Conservation (phyloP, 495 filamentous ascomycete species). For the Lophiostoma macrostomum region DNA sequence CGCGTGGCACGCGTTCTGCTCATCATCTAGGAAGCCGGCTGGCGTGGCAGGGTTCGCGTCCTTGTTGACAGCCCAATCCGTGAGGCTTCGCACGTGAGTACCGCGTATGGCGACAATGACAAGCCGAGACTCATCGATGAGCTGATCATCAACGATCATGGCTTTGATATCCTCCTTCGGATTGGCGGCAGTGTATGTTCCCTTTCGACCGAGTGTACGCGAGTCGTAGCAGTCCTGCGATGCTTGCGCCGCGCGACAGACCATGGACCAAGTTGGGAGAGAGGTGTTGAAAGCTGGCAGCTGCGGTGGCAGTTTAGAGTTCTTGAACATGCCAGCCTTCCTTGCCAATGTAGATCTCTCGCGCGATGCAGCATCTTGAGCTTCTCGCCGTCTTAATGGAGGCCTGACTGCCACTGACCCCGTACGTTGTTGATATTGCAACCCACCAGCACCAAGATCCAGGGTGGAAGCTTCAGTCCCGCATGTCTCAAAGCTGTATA, state of each 20-base stretch:
- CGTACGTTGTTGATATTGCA: no score
- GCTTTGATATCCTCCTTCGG: constrained; percentile 5
- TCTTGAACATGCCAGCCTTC: no score
- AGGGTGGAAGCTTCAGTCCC: no score
- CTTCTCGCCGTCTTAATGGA: no score
- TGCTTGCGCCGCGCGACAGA: constrained; percentile 1
- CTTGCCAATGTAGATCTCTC: no score
- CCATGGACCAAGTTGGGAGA: constrained; percentile 6
- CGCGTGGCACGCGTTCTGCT: constrained; percentile 8
- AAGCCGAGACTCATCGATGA: constrained; percentile 1
- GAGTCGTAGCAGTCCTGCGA: constrained; percentile 9
- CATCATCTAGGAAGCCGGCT: constrained; percentile 1
- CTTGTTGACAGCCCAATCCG: constrained; percentile 12
- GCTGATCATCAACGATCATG: constrained; percentile 9
- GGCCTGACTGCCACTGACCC: no score
- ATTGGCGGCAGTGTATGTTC: constrained; percentile 8
- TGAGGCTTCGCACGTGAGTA: background rate
- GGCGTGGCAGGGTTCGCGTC: background rate
- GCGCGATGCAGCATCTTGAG: no score
- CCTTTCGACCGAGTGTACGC: background rate
- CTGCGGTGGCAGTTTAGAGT: no score
- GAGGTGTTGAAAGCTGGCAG: constrained; percentile 4
- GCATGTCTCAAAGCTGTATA: constrained; percentile 8
- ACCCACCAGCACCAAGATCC: no score
- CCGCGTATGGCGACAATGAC: constrained; percentile 11